Evolutionary conservation across 208 protist species (phyloP).

Genomic region (Borovskyia barvae): DNA sequence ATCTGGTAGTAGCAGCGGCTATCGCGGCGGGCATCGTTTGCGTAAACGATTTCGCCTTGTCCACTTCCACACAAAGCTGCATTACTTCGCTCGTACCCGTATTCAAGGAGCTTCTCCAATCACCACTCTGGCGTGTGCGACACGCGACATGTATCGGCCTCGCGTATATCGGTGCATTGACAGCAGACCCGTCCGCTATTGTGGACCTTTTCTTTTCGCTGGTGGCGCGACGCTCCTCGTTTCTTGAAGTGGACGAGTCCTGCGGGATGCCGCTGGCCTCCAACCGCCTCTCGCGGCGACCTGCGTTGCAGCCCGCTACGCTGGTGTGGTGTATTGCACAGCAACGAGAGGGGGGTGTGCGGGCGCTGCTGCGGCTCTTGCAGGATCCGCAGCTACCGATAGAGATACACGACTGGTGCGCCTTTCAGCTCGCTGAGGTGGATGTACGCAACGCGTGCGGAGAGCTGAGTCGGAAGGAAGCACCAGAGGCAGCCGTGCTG

Average conservation of each 20-base stretch:
- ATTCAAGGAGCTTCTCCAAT: slow-evolving; percentile 25
- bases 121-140: slow-evolving; percentile 44
- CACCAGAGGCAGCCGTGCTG: slow-evolving; percentile 10
- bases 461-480: slow-evolving; percentile 3
- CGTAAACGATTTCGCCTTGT: slow-evolving; percentile 16
- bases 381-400: slow-evolving; percentile 13
- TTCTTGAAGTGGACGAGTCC: background rate
- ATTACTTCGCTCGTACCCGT: slow-evolving; percentile 1
- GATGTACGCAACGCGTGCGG: slow-evolving; percentile 25
- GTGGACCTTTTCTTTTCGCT: slow-evolving; percentile 1
- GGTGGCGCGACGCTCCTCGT: background rate
- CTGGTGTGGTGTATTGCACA: slow-evolving; percentile 57
- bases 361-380: slow-evolving; percentile 27
- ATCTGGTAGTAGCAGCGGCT: slow-evolving; percentile 42
- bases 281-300: slow-evolving; percentile 14
- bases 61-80: slow-evolving; percentile 5
- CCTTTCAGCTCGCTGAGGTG: slow-evolving; percentile 31
- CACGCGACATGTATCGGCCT: slow-evolving; percentile 61
- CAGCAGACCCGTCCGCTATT: slow-evolving; percentile 12
- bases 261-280: background rate
- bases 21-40: slow-evolving; percentile 43
- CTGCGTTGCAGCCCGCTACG: slow-evolving; percentile 24
- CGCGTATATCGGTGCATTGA: slow-evolving; percentile 31
- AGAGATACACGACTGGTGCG: slow-evolving; percentile 33
- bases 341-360: slow-evolving; percentile 40